Evolutionary conservation across 2,329 filamentous ascomycete species (phyloP), one percentile per base, ranked within the genome.

Genomic region (Geosmithia putterillii): DNA sequence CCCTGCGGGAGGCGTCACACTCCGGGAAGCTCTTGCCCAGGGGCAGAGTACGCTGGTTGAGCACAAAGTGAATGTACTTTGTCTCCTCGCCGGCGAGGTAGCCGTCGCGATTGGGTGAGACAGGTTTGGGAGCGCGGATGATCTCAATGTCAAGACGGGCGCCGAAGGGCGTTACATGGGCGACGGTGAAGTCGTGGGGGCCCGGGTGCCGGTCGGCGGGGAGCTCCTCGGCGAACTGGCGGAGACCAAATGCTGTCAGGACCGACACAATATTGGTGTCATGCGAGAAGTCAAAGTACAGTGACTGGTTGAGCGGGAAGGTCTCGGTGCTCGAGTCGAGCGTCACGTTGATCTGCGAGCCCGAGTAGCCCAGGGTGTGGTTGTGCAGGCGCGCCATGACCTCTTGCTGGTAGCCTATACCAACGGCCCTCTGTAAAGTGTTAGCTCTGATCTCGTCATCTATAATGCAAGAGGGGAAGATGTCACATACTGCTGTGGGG

Each of bases 231-330:
- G 69, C 65, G 54, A 89, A 87, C 54, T 88, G 83, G 3, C 64
- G 76, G 40, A 88, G 66, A 1, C 83, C 83, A 47, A 89, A 83
- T 0, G 84, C 83, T 0, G 81, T 78, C 4, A 88, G 64, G 49
- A 87, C 74, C 21, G 73, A 73, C 51, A 81, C 67, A 46, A 86
- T 84, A 55, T 83, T 85, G 25, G 80, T 82, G 59, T 89, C 84
- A 58, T 89, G 84, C 15, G 75, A 80, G 57, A 88, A 88, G 64
- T 88, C 84, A 41, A 88, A 74, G 58, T 87, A 86, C 15, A 89
- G 66, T 19, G 67, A 73, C 56, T 89, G 85, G 54, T 86, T 75
- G 4, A 84, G 62, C 0, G 84, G 84, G 57, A 89, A 89, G 0
- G 83, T 88, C 32, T 66, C 65, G 1, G 70, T 70, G 58, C 72